Percentiles rank a stretch among this genome's conserved stretches.
Evolutionary conservation across 306 rosid genomes (phyloP).

Genomic region (Ammopiptanthus mongolicus): DNA sequence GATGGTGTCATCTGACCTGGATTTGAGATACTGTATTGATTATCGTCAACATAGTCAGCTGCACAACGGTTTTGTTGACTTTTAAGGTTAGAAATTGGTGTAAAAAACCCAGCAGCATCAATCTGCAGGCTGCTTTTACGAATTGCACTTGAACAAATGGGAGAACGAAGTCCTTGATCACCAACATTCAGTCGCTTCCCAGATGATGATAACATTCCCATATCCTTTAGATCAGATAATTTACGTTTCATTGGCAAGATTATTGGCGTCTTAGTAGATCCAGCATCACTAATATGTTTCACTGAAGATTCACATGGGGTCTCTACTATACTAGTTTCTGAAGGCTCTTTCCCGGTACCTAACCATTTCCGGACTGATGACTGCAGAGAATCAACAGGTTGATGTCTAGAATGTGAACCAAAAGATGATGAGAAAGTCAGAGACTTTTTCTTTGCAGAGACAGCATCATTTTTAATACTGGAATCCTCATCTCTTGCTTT

Average conservation of each 20-base stretch:
- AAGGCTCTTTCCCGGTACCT: constrained; percentile 45
- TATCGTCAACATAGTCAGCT: constrained; percentile 62
- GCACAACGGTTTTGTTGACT: constrained; percentile 49
- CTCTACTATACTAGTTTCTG: constrained; percentile 41
- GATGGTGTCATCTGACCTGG: constrained; percentile 50
- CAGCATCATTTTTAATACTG: constrained; percentile 40
- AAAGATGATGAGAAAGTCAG: constrained; percentile 67
- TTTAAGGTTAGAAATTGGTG: constrained; percentile 53
- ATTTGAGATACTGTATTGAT: constrained; percentile 39
- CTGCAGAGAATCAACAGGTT: constrained; percentile 41
- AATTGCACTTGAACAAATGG: constrained; percentile 45
- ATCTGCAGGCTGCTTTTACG: constrained; percentile 48
- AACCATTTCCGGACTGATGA: constrained; percentile 37
- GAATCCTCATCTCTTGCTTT: constrained; percentile 55
- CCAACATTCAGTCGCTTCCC: constrained; percentile 61
- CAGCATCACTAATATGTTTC: constrained; percentile 53
- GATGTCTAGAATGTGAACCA: constrained; percentile 57
- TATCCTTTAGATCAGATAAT: constrained; percentile 66
- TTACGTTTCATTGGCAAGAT: constrained; percentile 71
- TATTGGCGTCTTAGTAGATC: constrained; percentile 68
- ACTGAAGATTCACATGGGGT: constrained; percentile 36
- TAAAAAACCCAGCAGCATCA: constrained; percentile 55
- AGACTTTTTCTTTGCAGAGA: constrained; percentile 61
- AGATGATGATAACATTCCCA: constrained; percentile 42
- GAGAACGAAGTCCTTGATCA: constrained; percentile 80